Evolutionary conservation across 176 grass and related monocot species (phyloP).

Genomic region (Juncus inflexus): DNA sequence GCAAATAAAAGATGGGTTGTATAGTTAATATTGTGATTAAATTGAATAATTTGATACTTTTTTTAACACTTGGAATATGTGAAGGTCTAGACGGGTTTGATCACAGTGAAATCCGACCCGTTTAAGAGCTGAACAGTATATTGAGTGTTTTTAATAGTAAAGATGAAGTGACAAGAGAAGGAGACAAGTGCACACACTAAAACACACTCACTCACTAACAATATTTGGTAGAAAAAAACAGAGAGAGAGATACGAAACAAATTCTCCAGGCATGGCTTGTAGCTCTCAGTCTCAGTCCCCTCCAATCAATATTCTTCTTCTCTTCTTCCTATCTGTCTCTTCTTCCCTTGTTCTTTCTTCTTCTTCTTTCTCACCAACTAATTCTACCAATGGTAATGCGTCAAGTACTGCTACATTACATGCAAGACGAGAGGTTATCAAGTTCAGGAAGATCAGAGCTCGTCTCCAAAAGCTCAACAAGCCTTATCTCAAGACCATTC

Average conservation of each 20-base stretch:
- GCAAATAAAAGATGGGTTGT: constrained; percentile 7
- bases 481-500: constrained; percentile 51
- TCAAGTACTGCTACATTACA: constrained; percentile 18
- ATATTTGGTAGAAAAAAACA: constrained; percentile 22
- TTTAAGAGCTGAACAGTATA: constrained; percentile 19
- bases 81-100: constrained; percentile 15
- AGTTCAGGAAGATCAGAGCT: constrained; percentile 36
- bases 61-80: constrained; percentile 13
- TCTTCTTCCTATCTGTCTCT: constrained; percentile 18
- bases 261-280: constrained; percentile 38
- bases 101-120: constrained; percentile 14
- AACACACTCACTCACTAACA: constrained; percentile 5
- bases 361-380: background rate
- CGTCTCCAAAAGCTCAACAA: constrained; percentile 44
- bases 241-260: constrained; percentile 22
- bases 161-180: constrained; percentile 21
- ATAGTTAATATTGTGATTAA: constrained; percentile 20
- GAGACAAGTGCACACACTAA: constrained; percentile 18
- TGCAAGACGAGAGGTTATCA: constrained; percentile 28
- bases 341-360: constrained; percentile 5
- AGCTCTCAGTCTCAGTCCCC: constrained; percentile 23
- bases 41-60: constrained; percentile 23
- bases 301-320: constrained; percentile 3
- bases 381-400: constrained; percentile 4
- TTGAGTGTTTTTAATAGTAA: constrained; percentile 11